A percentile compares a stretch with the other conserved stretches of the same genome.
These are phyloP conservation scores for Lolium multiflorum DNA, from an alignment of 176 grass and related monocot genomes.

Conservation along the genomic window DNA sequence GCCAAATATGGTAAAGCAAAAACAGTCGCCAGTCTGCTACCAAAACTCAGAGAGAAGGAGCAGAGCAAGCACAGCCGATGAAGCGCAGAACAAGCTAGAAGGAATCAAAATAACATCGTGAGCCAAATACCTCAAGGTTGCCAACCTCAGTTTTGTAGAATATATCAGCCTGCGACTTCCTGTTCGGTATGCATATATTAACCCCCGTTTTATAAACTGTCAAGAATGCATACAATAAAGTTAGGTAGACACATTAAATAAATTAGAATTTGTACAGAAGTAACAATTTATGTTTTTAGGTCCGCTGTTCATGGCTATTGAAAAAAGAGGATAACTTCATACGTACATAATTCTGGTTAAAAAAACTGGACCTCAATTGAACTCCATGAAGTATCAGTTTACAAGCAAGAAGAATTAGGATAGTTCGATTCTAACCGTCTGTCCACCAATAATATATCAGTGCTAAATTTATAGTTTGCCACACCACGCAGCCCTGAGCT, in stretches of 20 bases:
- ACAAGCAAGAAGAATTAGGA: no score
- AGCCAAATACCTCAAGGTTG: no score
- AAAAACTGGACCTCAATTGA: neutral
- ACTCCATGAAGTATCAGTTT: no score
- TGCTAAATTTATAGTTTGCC: no score
- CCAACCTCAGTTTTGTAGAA: neutral
- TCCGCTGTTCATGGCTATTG: neutral
- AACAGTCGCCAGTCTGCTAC: neutral
- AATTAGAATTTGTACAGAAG: neutral
- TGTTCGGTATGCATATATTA: no score
- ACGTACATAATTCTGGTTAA: neutral
- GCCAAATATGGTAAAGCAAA: neutral
- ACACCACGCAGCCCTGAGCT: no score
- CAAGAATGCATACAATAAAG: no score
- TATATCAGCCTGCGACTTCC: neutral
- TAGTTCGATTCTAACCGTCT: no score
- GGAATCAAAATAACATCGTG: no score
- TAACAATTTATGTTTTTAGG: neutral
- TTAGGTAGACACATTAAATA: neutral
- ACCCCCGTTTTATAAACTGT: no score
- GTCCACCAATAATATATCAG: no score
- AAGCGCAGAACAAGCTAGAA: conserved; percentile 36
- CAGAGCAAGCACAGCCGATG: conserved; percentile 45
- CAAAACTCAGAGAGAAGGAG: conserved; percentile 7
- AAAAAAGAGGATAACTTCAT: neutral